These are phyloP conservation scores for Penicillium diatomitis DNA, from an alignment of 495 filamentous ascomycete genomes.

Conservation along the genomic window DNA sequence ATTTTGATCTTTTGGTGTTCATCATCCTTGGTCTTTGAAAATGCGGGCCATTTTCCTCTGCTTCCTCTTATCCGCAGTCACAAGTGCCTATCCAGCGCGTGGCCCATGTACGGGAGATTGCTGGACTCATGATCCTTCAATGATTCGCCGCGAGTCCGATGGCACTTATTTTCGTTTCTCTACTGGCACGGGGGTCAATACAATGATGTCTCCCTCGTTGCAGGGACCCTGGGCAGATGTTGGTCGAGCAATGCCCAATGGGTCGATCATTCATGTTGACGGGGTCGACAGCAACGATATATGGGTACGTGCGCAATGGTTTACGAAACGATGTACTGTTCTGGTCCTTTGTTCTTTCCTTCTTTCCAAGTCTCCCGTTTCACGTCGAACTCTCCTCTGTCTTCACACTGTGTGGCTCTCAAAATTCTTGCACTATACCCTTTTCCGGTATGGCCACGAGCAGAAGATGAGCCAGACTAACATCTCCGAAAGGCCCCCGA, in stretches of 20 bases:
- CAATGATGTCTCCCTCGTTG: conserved; percentile 47
- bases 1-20: too few species aligned
- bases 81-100: conserved; percentile 40
- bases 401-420: too few species aligned
- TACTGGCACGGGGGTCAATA: conserved; percentile 51
- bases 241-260: conserved; percentile 47
- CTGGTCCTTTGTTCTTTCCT: too few species aligned
- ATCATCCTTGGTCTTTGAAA: neutral
- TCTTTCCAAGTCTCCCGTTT: too few species aligned
- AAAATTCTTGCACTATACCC: too few species aligned
- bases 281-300: conserved; percentile 43
- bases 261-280: conserved; percentile 44
- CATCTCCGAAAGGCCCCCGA: conserved; percentile 52
- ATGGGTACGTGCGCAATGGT: conserved; percentile 38
- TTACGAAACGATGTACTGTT: neutral
- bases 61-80: conserved; percentile 15
- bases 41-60: conserved; percentile 17
- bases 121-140: conserved; percentile 53
- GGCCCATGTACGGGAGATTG: conserved; percentile 51
- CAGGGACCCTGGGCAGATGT: conserved; percentile 55
- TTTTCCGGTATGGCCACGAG: too few species aligned
- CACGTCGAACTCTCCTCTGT: too few species aligned
- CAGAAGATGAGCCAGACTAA: neutral
- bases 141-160: conserved; percentile 53
- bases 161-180: conserved; percentile 67